Conservation (phyloP, 371 early-diverging fungal genomes). For the Mucor indicus region DNA sequence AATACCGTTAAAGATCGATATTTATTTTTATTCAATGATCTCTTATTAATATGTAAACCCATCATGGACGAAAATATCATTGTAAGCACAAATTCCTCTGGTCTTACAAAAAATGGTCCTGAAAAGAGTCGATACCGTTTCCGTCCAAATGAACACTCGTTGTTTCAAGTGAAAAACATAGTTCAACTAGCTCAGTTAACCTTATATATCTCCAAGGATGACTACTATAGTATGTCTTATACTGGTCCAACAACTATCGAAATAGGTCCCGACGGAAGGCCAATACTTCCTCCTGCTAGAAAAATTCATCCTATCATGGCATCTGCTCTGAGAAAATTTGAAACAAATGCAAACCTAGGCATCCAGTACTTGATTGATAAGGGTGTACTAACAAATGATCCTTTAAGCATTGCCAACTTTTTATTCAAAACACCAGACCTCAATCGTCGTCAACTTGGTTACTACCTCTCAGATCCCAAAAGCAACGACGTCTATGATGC, state of each 20-base stretch:
- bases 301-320: slow-evolving; percentile 61
- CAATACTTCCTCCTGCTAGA: slow-evolving; percentile 32
- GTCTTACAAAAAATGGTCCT: slow-evolving; percentile 3
- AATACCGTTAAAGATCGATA: slow-evolving; percentile 73
- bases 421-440: slow-evolving; percentile 80
- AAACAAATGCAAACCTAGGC: slow-evolving; percentile 65
- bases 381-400: slow-evolving; percentile 63
- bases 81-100: slow-evolving; percentile 13
- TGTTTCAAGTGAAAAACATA: slow-evolving; percentile 64
- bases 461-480: slow-evolving; percentile 43
- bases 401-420: slow-evolving; percentile 78
- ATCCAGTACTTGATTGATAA: slow-evolving; percentile 72
- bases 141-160: slow-evolving; percentile 47
- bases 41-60: slow-evolving; percentile 74
- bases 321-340: slow-evolving; percentile 66
- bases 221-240: slow-evolving; percentile 26
- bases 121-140: slow-evolving; percentile 28
- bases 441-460: slow-evolving; percentile 73
- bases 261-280: slow-evolving; percentile 16
- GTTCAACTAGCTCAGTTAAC: slow-evolving; percentile 55
- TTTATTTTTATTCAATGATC: slow-evolving; percentile 78
- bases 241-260: slow-evolving; percentile 6
- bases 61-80: slow-evolving; percentile 51
- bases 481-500: slow-evolving; percentile 66
- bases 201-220: slow-evolving; percentile 51